Evolutionary conservation across 768 basidiomycete species (phyloP), one percentile per base, ranked within the genome.

Genomic region (Trametes gibbosa): DNA sequence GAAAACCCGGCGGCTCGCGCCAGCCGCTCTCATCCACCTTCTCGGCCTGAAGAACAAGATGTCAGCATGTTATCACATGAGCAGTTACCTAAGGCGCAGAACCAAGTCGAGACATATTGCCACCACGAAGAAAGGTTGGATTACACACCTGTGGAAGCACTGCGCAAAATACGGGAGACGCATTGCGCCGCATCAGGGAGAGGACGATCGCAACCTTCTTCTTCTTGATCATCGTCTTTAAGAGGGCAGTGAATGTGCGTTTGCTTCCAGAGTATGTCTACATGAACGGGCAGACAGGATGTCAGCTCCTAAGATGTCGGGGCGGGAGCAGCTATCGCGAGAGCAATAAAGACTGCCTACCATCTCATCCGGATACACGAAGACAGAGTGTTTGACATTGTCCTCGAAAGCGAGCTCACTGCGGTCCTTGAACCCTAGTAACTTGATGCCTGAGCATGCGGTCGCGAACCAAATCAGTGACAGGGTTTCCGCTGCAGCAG

Each of bases 281-380:
- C 17, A 32, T 32, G 29, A 32, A 5, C 10, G 29, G 3, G n/a
- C 64, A 53, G 61, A 13, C 13, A 35, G 17, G 24, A 29, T 34
- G 19, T 35, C 3, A 42, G 37, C 7, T 48, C 21, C 49, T 47
- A 48, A 49, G n/a, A 55, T 49, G 29, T 24, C 42, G 37, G 25
- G 23, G 42, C 52, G 21, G 49, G 12, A 9, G 24, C 39, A 21
- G 12, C 8, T 19, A n/a, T 19, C 42, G n/a, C 46, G 40, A 59
- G 24, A 19, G 50, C 32, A 25, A 24, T n/a, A 25, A 42, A 41
- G 24, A 53, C 43, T 19, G 47, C 81, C 54, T 62, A 93, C 96
- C 74, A 83, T 75, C 70, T 99, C 97, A 66, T 95, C 87, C 0
- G 97, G 97, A 70, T 93, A 92, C 55, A 98, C 83, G 70, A 98